Percentiles rank a stretch among this genome's conserved stretches.
Conservation (phyloP, 257 asterid species). For the Pogostemon cablin region DNA sequence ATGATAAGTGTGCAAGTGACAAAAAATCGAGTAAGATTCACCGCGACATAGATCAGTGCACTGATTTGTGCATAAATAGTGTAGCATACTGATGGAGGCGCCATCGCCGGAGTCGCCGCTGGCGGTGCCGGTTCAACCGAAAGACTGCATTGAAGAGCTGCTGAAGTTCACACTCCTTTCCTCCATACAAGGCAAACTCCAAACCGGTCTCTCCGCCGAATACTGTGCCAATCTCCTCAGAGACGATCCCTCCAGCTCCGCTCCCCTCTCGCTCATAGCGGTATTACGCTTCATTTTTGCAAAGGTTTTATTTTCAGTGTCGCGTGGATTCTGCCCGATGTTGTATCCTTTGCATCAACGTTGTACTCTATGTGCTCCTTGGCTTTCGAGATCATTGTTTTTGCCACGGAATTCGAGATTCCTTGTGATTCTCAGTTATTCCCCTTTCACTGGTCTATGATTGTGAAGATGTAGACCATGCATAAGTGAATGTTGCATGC, state of each 20-base stretch:
- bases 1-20: too few species aligned
- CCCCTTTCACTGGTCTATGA: background rate
- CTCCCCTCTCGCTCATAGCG: conserved; percentile 22
- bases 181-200: conserved; percentile 47
- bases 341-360: conserved; percentile 25
- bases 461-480: too few species aligned
- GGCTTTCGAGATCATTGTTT: conserved; percentile 2
- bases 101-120: conserved; percentile 49
- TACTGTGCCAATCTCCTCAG: conserved; percentile 65
- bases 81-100: background rate
- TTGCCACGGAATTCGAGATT: background rate
- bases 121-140: conserved; percentile 38
- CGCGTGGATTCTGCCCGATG: background rate
- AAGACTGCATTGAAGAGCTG: conserved; percentile 63
- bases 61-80: too few species aligned
- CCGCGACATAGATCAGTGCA: too few species aligned
- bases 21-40: too few species aligned
- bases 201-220: conserved; percentile 56
- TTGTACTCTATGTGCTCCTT: background rate
- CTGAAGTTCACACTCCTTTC: conserved; percentile 55
- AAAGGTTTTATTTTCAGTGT: background rate
- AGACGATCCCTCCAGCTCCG: conserved; percentile 43
- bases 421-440: background rate
- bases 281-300: conserved; percentile 26
- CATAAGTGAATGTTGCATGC: too few species aligned